These are phyloP conservation scores for Podospora didyma DNA, from an alignment of 495 filamentous ascomycete genomes.

Conservation along the genomic window DNA sequence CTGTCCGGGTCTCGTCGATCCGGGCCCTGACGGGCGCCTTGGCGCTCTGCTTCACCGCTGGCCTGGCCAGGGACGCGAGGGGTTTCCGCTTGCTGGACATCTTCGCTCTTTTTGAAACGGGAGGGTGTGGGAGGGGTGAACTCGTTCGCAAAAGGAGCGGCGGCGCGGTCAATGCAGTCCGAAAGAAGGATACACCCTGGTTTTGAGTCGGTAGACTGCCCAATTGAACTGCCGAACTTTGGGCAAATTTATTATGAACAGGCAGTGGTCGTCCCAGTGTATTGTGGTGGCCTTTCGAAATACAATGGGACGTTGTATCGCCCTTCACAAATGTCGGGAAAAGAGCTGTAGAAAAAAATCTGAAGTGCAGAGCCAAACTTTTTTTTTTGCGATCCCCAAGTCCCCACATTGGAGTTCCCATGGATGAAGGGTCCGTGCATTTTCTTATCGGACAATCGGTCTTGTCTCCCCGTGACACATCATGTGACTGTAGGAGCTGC, in stretches of 20 bases:
- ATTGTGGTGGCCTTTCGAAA: background rate
- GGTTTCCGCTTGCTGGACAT: constrained; percentile 56
- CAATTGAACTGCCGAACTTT: constrained; percentile 3
- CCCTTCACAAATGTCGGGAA: background rate
- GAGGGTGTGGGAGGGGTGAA: background rate
- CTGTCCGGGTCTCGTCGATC: constrained; percentile 71
- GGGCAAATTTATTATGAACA: background rate
- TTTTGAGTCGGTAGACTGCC: background rate
- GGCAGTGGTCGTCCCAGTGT: background rate
- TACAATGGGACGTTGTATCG: background rate
- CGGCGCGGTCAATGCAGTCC: too few relatives aligned
- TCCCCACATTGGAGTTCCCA: background rate
- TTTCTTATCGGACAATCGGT: background rate
- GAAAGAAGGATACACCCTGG: background rate
- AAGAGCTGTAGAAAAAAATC: constrained; percentile 17
- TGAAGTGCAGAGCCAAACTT: constrained; percentile 13
- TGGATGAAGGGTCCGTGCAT: background rate
- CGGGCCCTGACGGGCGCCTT: constrained; percentile 55
- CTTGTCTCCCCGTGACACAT: background rate
- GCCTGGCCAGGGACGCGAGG: constrained; percentile 42
- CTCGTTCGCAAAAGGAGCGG: background rate
- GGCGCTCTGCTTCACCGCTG: constrained; percentile 53
- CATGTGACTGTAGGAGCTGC: constrained; percentile 4
- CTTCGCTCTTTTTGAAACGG: background rate
- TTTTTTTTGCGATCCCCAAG: constrained; percentile 13